Base-by-base conservation (phyloP, 257 asterid genomes). In the Ilex aquifolium region DNA sequence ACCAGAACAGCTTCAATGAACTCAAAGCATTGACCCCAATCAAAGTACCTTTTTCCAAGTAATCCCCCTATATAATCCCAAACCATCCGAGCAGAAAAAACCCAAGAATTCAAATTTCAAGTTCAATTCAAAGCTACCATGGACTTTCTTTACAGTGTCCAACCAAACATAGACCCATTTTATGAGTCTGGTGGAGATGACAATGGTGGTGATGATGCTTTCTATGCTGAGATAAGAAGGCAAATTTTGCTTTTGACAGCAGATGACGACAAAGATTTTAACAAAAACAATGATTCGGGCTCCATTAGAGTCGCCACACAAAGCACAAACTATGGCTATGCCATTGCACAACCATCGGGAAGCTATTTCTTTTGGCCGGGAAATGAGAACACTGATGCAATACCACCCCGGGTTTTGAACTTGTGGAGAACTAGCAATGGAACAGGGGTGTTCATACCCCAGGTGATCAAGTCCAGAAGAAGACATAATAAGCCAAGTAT, bases 371-470 rank as follows among this genome's bases (percentile, higher is more conserved):
- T 72, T 12, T 88, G 96, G 96, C 73, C 79, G 13, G 88, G 74
- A 54, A 69, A 30, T 30, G 75, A 71, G 42, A 78, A 57, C 12
- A 69, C 63, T 15, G 40, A 48, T 1, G 75, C 84, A 0, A 76
- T 81, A 5, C 95, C 88, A 5, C 61, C 73, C 2, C 83, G 88
- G 89, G 57, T 85, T 12, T 39, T 68, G 60, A 82, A 78, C 63
- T 49, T 79, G 76, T 85, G 95, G 95, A 81, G 77, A 58, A 59
- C 77, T 7, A 91, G 89, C 1, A 85, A 72, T 60, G 96, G 95
- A 7, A 88, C 97, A 0, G 96, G 97, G 0, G 97, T 91, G 59
- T 88, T 88, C 80, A 88, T 88, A 56, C 97, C 97, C 50, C 95
- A 82, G 60, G 68, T 72, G 32, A 44, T 63, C 40, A 87, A 71